Percentiles rank a stretch among this genome's conserved stretches.
Evolutionary conservation across 257 asterid genomes (phyloP).

Genomic region (Cordia subcordata): DNA sequence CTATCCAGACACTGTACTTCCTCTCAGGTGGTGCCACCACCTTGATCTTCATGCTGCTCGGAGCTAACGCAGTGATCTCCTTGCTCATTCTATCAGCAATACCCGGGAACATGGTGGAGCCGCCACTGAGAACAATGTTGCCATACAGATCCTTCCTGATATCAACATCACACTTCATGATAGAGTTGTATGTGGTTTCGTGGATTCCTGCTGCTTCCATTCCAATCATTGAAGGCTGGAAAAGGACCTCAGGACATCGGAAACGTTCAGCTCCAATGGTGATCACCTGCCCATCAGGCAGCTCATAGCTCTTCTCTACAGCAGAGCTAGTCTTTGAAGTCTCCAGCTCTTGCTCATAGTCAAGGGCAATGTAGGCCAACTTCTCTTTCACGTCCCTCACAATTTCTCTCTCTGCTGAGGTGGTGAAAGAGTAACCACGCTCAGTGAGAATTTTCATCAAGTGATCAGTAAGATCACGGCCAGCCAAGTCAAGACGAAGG

Average conservation of each 20-base stretch:
- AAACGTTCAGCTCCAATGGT: conserved; percentile 42
- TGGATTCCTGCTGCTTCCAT: conserved; percentile 47
- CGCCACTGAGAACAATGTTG: conserved; percentile 44
- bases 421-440: conserved; percentile 41
- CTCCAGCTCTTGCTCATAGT: conserved; percentile 37
- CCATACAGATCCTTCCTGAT: conserved; percentile 44
- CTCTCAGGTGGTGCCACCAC: conserved; percentile 47
- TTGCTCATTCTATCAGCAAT: conserved; percentile 43
- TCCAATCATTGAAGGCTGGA: conserved; percentile 44
- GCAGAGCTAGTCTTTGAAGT: conserved; percentile 37
- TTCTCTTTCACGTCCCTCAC: conserved; percentile 45
- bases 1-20: conserved; percentile 46
- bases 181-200: conserved; percentile 42
- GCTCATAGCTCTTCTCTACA: conserved; percentile 39
- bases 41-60: conserved; percentile 51
- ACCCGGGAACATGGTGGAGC: conserved; percentile 41
- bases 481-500: conserved; percentile 43
- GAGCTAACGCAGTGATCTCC: conserved; percentile 42
- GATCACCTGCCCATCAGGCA: conserved; percentile 46
- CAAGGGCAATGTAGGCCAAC: conserved; percentile 40
- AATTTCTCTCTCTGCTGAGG: conserved; percentile 43
- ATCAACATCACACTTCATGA: conserved; percentile 44
- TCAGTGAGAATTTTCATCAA: conserved; percentile 37
- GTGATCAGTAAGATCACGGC: conserved; percentile 41
- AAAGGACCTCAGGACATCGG: conserved; percentile 47